Conservation (phyloP, 1,284 basidiomycete genomes). For the Ceratobasidium sp. region DNA sequence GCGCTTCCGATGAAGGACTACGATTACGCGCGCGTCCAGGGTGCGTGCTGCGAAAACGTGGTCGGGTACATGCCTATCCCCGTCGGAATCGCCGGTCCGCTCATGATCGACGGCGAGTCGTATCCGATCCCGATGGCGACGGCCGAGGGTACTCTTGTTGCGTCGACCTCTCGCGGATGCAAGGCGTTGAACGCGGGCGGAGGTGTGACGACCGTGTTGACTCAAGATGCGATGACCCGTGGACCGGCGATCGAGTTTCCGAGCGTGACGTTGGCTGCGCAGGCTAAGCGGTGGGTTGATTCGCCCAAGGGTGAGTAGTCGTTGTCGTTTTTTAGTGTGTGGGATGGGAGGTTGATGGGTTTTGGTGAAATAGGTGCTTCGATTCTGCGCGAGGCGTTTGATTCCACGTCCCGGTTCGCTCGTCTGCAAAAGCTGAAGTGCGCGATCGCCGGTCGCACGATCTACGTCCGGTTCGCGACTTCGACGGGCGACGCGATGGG, state of each 20-base stretch:
- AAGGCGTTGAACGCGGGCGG: conserved; percentile 98
- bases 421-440: conserved; percentile 85
- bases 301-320: conserved; percentile 66
- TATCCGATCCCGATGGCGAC: conserved; percentile 99
- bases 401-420: conserved; percentile 93
- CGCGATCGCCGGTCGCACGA: conserved; percentile 88
- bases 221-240: conserved; percentile 96
- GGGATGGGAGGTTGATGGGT: background rate
- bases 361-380: conserved; percentile 67
- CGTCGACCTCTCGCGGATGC: conserved; percentile 96
- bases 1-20: conserved; percentile 88
- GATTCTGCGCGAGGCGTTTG: conserved; percentile 87
- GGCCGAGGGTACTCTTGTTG: conserved; percentile 97
- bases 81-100: conserved; percentile 95
- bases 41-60: conserved; percentile 99
- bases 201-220: conserved; percentile 94
- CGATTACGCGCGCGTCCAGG: conserved; percentile 94
- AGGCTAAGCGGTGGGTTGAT: conserved; percentile 91
- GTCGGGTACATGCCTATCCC: conserved; percentile 97
- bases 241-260: conserved; percentile 99
- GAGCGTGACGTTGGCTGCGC: conserved; percentile 79
- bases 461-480: conserved; percentile 96
- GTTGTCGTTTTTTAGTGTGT: too few relatives aligned
- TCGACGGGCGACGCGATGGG: conserved; percentile 99
- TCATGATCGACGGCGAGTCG: conserved; percentile 88